Conservation (phyloP, 2,329 filamentous ascomycete species). For the Trichoderma cornu-damae region DNA sequence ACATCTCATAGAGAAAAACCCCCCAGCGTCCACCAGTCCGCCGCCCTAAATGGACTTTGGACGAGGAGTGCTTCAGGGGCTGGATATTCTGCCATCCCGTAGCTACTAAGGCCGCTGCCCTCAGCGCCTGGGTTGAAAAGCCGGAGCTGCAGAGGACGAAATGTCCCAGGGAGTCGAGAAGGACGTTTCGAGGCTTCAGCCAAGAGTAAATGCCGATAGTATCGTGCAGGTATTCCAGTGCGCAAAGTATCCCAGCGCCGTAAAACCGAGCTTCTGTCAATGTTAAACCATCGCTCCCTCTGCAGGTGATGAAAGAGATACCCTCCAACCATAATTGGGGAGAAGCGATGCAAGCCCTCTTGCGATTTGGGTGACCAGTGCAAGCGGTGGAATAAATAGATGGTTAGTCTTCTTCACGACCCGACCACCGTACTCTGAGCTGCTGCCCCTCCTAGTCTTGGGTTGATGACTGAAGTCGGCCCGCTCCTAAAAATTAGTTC, state of each 20-base stretch:
- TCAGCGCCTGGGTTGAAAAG: conserved; percentile 85
- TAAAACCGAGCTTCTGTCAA: conserved; percentile 86
- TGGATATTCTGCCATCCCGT: conserved; percentile 79
- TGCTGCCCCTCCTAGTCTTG: background rate
- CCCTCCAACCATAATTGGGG: conserved; percentile 85
- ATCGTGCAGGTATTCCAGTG: conserved; percentile 79
- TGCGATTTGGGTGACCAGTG: background rate
- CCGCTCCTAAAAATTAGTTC: background rate
- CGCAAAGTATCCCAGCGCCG: conserved; percentile 83
- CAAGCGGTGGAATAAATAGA: conserved; percentile 85
- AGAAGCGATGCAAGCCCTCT: conserved; percentile 49
- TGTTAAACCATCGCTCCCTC: conserved; percentile 82
- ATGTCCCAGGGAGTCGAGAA: conserved; percentile 84
- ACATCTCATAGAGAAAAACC: conserved; percentile 86
- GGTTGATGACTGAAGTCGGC: background rate
- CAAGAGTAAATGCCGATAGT: conserved; percentile 82
- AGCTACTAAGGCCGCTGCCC: conserved; percentile 64
- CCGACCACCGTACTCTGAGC: background rate
- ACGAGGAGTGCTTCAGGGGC: conserved; percentile 79
- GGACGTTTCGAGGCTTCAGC: conserved; percentile 68
- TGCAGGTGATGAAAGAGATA: conserved; percentile 87
- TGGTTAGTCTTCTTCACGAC: conserved; percentile 58
- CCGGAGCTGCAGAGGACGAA: conserved; percentile 88
- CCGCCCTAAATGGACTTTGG: conserved; percentile 82
- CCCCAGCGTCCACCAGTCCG: conserved; percentile 93